phyloP scores from a whole-genome alignment of 805 yeast genomes.

The Tetrapisispora namnaoensis region DNA sequence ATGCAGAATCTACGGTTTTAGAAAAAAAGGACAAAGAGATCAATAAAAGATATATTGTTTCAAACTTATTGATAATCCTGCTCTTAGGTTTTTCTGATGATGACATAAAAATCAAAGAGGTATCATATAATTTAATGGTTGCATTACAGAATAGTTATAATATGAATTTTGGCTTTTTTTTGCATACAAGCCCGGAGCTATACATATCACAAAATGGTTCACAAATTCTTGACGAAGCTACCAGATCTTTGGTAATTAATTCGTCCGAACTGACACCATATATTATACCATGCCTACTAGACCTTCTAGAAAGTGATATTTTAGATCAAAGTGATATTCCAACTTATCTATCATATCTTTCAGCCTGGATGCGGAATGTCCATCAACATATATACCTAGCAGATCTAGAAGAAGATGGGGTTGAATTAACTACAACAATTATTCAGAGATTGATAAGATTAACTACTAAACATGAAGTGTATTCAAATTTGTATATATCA shows the following conservation, averaged over 20 bases:
- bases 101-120: constrained; percentile 45
- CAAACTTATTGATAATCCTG: constrained; percentile 39
- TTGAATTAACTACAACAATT: constrained; percentile 45
- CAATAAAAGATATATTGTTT: constrained; percentile 10
- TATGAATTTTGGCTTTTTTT: constrained; percentile 46
- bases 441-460: constrained; percentile 51
- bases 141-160: constrained; percentile 47
- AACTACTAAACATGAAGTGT: constrained; percentile 38
- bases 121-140: constrained; percentile 53
- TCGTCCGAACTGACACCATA: constrained; percentile 53
- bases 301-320: constrained; percentile 15
- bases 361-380: constrained; percentile 67
- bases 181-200: constrained; percentile 44
- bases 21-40: constrained; percentile 1
- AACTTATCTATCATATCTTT: constrained; percentile 21
- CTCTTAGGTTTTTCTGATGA: constrained; percentile 56
- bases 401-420: constrained; percentile 42
- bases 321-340: constrained; percentile 10
- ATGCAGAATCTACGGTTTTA: not conserved
- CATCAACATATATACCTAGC: constrained; percentile 43
- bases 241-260: constrained; percentile 40
- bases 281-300: constrained; percentile 29
- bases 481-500: constrained; percentile 43
- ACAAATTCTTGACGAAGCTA: constrained; percentile 47
- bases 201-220: constrained; percentile 59